Conservation (phyloP, 495 filamentous ascomycete genomes). For the Penicillium silybi region DNA sequence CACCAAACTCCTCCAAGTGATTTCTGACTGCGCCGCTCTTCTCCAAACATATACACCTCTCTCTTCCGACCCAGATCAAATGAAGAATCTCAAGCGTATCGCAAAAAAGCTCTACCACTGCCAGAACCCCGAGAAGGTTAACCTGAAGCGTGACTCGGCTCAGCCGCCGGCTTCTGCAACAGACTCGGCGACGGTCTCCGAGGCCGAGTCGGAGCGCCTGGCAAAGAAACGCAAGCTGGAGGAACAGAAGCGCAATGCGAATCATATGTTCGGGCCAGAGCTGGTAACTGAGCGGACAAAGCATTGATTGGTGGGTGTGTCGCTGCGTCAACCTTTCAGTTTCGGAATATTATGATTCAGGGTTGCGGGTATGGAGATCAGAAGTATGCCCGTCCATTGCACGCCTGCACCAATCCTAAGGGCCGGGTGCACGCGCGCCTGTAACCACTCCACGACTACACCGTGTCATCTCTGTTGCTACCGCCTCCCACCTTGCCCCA, state of each 20-base stretch:
- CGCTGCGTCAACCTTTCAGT: not conserved
- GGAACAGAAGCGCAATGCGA: conserved; percentile 13
- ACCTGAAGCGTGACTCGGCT: conserved; percentile 41
- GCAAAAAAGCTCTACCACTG: conserved; percentile 76
- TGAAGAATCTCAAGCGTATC: conserved; percentile 52
- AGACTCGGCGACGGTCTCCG: conserved; percentile 25
- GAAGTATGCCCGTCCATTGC: not conserved
- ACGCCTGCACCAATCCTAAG: not conserved
- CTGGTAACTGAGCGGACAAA: conserved; percentile 38
- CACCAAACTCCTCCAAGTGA: conserved; percentile 38
- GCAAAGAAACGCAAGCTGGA: conserved; percentile 45
- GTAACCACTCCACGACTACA: not conserved
- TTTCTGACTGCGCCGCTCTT: conserved; percentile 39
- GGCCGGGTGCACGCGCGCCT: not conserved
- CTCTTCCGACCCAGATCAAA: conserved; percentile 43
- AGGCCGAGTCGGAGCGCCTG: conserved; percentile 41
- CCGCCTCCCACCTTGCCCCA: not conserved
- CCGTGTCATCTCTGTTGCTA: not conserved
- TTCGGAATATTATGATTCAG: not conserved
- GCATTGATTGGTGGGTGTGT: conserved; percentile 6
- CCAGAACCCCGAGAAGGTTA: conserved; percentile 62
- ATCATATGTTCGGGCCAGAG: conserved; percentile 42
- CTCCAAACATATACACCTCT: conserved; percentile 36
- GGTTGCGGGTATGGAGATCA: no score
- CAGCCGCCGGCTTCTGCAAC: conserved; percentile 13